Percentiles rank a stretch among this genome's conserved stretches.
phyloP scores from a whole-genome alignment of 148 eudicot genomes.

The Chenopodium formosanum region DNA sequence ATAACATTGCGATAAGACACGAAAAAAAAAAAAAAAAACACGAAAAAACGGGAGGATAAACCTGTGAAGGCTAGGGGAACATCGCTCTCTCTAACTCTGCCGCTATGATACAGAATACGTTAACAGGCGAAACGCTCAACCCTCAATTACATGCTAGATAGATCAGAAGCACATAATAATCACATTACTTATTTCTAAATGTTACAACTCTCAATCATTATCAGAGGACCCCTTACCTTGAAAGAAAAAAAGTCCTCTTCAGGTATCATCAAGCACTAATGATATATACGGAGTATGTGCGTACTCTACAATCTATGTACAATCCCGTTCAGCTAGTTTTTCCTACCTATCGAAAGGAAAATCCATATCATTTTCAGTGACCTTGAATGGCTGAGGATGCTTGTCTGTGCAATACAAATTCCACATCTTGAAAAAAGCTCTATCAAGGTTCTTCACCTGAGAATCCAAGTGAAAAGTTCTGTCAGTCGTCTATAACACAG shows the following conservation, averaged over 20 bases:
- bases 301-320: slow-evolving; percentile 42
- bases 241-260: not conserved
- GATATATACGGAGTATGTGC: not conserved
- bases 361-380: slow-evolving; percentile 62
- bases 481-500: not conserved
- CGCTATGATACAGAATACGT: slow-evolving; percentile 6
- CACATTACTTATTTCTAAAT: slow-evolving; percentile 8
- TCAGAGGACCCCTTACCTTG: not conserved
- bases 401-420: slow-evolving; percentile 68
- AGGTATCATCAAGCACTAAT: slow-evolving; percentile 19
- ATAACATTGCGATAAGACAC: not conserved
- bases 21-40: not conserved
- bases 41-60: not conserved
- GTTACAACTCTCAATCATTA: slow-evolving; percentile 5
- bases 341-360: slow-evolving; percentile 60
- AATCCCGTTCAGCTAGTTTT: slow-evolving; percentile 25
- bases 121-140: slow-evolving; percentile 14
- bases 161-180: too few relatives aligned
- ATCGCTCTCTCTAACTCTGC: not conserved
- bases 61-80: not conserved
- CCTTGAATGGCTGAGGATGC: slow-evolving; percentile 69
- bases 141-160: not conserved
- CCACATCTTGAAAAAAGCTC: slow-evolving; percentile 89
- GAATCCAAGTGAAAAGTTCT: not conserved
- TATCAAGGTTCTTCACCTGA: slow-evolving; percentile 80